Evolutionary conservation across 176 grass and related monocot species (phyloP).

Genomic region (Urochloa ruziziensis): DNA sequence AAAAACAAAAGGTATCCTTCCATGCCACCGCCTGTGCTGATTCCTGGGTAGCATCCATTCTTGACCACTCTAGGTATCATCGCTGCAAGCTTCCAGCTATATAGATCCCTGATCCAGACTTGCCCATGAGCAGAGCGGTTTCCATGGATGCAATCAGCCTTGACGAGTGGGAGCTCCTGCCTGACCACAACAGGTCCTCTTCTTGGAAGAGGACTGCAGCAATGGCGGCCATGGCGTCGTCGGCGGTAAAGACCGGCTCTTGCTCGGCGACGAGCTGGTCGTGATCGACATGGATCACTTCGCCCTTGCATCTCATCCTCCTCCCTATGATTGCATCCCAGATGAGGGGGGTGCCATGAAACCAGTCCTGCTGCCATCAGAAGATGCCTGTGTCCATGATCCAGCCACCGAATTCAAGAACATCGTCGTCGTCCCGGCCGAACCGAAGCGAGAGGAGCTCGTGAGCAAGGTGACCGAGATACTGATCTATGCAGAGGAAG

Average conservation of each 20-base stretch:
- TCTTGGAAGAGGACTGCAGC: constrained; percentile 33
- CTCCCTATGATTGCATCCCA: constrained; percentile 19
- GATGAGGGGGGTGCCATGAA: not conserved
- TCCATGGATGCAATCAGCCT: constrained; percentile 53
- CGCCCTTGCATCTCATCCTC: constrained; percentile 30
- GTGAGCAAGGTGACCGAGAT: not conserved
- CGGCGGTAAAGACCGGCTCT: constrained; percentile 38
- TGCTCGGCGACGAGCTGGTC: constrained; percentile 29
- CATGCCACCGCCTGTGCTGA: not conserved
- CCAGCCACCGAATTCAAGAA: constrained; percentile 34
- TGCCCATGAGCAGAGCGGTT: constrained; percentile 21
- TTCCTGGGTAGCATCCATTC: constrained; percentile 28
- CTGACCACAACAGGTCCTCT: constrained; percentile 40
- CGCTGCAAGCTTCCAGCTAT: constrained; percentile 22
- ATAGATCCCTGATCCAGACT: constrained; percentile 6
- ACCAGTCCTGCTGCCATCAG: not conserved
- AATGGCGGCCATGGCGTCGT: constrained; percentile 15
- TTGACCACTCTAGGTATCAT: constrained; percentile 27
- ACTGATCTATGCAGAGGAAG: constrained; percentile 24
- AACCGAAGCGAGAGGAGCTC: not conserved
- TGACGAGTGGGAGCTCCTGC: constrained; percentile 90
- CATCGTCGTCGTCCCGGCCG: constrained; percentile 27
- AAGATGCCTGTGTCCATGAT: not conserved
- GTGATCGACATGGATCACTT: constrained; percentile 69
- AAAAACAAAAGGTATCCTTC: constrained; percentile 43